Percentiles rank a stretch among this genome's conserved stretches.
These are phyloP conservation scores for Globisporangium camurandrum DNA, from an alignment of 352 stramenopile species.

Conservation along the genomic window DNA sequence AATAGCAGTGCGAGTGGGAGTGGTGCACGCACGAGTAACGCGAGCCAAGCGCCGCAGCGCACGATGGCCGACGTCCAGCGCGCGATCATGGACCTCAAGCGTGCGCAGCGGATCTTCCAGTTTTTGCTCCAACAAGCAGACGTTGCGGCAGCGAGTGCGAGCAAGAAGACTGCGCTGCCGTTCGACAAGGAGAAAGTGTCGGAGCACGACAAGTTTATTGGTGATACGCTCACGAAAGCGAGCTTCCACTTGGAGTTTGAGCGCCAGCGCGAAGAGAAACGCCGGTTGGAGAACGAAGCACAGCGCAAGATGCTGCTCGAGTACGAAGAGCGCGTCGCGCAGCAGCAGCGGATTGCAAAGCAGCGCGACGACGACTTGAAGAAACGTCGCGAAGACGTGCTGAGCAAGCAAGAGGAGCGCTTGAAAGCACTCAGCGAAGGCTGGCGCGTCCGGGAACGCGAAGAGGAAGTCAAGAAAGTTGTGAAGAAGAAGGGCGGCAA, in stretches of 20 bases:
- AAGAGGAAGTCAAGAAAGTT: conserved; percentile 81
- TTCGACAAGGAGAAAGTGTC: conserved; percentile 86
- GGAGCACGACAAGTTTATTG: conserved; percentile 84
- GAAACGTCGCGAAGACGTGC: conserved; percentile 54
- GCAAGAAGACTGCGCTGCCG: conserved; percentile 59
- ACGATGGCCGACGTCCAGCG: conserved; percentile 86
- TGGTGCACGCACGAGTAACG: conserved; percentile 20
- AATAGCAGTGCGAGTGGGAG: conserved; percentile 21
- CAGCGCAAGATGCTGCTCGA: conserved; percentile 75
- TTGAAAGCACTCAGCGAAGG: conserved; percentile 74
- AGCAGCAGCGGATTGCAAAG: conserved; percentile 44
- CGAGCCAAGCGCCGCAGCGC: conserved; percentile 45
- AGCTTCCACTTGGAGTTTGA: conserved; percentile 88
- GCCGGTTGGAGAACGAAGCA: conserved; percentile 70
- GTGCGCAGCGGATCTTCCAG: conserved; percentile 76
- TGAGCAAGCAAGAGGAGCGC: conserved; percentile 79
- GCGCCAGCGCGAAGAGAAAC: conserved; percentile 81
- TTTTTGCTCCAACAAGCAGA: conserved; percentile 73
- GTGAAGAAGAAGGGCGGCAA: conserved; percentile 56
- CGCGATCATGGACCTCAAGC: conserved; percentile 81
- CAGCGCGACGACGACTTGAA: conserved; percentile 53
- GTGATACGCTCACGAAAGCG: conserved; percentile 79
- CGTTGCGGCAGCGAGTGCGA: conserved; percentile 19
- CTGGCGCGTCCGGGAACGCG: conserved; percentile 74
- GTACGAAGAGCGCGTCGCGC: conserved; percentile 72